Base-by-base conservation (phyloP, 805 yeast species). In the Candida nanaspora region DNA sequence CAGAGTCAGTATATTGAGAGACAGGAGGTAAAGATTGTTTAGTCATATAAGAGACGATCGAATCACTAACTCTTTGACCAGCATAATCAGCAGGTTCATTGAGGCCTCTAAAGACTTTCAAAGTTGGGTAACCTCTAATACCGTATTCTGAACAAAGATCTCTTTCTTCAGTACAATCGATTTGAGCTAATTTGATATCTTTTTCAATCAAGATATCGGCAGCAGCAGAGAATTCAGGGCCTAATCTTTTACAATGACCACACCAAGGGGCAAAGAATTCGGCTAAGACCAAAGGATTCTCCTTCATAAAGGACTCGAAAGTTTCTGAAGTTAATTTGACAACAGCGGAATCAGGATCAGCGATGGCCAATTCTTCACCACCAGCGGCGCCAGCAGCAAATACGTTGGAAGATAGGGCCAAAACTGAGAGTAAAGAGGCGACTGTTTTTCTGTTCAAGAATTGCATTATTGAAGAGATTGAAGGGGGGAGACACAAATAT, bases 241-340 rank as follows among this genome's bases (percentile, higher is more conserved):
- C 95, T 49, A 86, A 67, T 38, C 74, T 75, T 70, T 89, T 87
- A 74, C 97, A 89, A 68, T 89, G 93, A 15, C 96, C 96, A 72
- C 97, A 89, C 97, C 98, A 91, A 60, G 97, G 95, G 15, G 95
- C 95, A 61, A 82, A 86, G 65, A 86, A 86, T 65, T 86, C 95
- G 18, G 91, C 83, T 46, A 86, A 66, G 19, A 86, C 94, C 50
- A 89, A 70, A 28, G 87, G 84, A 68, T 89, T 83, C 41, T 72
- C 77, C 37, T 67, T 63, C 48, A 91, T 64, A 62, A 85, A 86
- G 14, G 70, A 61, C 42, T 74, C 74, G 60, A 86, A 91, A 44
- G 73, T 74, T 30, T 72, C 79, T 18, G 80, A 65, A 30, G 84
- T 76, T 48, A 91, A 74, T 60, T 84, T 79, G 50, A 86, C 86